phyloP scores from a whole-genome alignment of 805 yeast genomes.

The Grigorovia humatica region DNA sequence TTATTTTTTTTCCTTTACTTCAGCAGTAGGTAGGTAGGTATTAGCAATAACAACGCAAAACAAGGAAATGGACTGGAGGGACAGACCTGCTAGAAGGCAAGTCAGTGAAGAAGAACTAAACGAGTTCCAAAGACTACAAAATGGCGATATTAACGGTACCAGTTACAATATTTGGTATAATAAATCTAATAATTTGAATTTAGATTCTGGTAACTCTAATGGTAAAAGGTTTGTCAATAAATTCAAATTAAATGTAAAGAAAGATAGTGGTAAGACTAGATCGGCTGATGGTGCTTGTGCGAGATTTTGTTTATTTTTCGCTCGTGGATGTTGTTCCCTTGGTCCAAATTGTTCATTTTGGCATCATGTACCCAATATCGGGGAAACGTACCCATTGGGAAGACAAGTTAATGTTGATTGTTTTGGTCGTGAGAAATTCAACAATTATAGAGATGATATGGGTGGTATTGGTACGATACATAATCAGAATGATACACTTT shows the following conservation, averaged over 20 bases:
- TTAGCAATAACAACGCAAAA: too few relatives aligned
- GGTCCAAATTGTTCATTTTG: constrained; percentile 69
- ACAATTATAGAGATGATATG: constrained; percentile 85
- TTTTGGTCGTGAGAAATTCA: constrained; percentile 82
- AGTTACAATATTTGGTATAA: constrained; percentile 81
- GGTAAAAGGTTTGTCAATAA: constrained; percentile 41
- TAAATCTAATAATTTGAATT: constrained; percentile 55
- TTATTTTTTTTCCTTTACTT: too few relatives aligned
- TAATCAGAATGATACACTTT: constrained; percentile 60
- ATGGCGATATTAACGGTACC: constrained; percentile 50
- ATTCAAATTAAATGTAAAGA: constrained; percentile 45
- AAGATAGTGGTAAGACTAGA: constrained; percentile 67
- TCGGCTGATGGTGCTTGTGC: constrained; percentile 44
- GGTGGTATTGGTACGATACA: constrained; percentile 82
- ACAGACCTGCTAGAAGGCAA: constrained; percentile 61
- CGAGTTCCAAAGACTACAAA: constrained; percentile 34
- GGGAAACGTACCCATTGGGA: constrained; percentile 38
- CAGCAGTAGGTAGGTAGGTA: too few relatives aligned
- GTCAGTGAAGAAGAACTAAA: constrained; percentile 42
- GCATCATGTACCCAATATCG: constrained; percentile 63
- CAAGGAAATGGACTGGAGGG: constrained; percentile 12
- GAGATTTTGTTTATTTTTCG: constrained; percentile 70
- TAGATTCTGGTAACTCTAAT: constrained; percentile 13
- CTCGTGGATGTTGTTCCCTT: constrained; percentile 75
- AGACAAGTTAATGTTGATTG: constrained; percentile 44